These are phyloP conservation scores for Vaccinium corymbosum DNA, from an alignment of 148 eudicot genomes.

Conservation along the genomic window DNA sequence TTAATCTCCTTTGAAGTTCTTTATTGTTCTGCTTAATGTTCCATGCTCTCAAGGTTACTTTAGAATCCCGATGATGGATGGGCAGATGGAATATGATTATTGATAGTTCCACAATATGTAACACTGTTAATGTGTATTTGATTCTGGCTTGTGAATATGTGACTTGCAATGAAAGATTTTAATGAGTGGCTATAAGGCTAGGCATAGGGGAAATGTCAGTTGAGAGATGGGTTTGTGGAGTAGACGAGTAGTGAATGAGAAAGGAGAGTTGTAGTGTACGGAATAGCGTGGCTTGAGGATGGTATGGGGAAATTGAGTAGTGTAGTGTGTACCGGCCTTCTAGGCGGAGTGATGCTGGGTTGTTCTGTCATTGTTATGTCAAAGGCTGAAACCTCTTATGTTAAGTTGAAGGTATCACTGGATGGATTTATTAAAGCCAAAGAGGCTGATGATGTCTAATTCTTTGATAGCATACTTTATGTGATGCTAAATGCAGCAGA, in stretches of 20 bases:
- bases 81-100: background rate
- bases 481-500: background rate
- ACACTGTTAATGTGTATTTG: background rate
- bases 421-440: background rate
- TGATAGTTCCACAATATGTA: background rate
- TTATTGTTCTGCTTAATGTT: background rate
- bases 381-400: background rate
- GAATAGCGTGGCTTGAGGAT: background rate
- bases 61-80: background rate
- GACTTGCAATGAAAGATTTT: background rate
- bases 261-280: background rate
- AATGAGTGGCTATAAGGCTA: background rate
- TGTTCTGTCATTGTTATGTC: background rate
- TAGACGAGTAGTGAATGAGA: background rate
- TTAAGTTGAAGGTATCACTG: background rate
- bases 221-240: background rate
- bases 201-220: background rate
- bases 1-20: background rate
- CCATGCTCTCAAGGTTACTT: background rate
- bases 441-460: background rate
- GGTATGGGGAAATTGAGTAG: background rate
- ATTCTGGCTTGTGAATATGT: background rate
- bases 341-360: background rate
- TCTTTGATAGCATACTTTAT: background rate
- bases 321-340: background rate